Percentiles rank a stretch among this genome's conserved stretches.
Conservation (phyloP, 257 asterid species). For the Eustoma russellianum region DNA sequence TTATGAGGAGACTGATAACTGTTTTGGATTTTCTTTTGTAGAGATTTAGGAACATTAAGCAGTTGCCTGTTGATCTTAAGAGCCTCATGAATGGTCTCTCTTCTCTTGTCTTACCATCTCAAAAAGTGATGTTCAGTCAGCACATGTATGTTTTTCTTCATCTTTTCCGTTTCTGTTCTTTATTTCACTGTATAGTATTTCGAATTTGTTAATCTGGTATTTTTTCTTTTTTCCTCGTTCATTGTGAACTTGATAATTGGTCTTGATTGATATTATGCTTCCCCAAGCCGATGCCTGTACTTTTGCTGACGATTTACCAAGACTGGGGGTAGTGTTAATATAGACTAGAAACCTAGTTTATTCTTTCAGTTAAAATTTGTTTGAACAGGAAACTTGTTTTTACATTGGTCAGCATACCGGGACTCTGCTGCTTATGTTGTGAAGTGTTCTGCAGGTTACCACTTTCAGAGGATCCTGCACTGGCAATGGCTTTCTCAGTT, state of each 20-base stretch:
- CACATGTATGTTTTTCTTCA: constrained; percentile 50
- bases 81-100: constrained; percentile 69
- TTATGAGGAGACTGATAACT: constrained; percentile 4
- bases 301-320: too few species aligned
- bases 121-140: constrained; percentile 68
- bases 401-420: constrained; percentile 1
- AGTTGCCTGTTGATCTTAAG: constrained; percentile 75
- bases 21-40: constrained; percentile 27
- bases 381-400: constrained; percentile 1
- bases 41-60: constrained; percentile 50
- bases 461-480: constrained; percentile 85
- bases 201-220: neutral
- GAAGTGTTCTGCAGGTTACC: constrained; percentile 50
- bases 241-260: constrained; percentile 1
- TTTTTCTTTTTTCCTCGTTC: neutral
- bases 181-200: too few species aligned
- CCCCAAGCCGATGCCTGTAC: too few species aligned
- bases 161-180: constrained; percentile 12
- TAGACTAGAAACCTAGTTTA: too few species aligned
- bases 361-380: neutral
- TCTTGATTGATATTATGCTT: neutral
- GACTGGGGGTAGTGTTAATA: too few species aligned
- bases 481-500: constrained; percentile 96
- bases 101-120: constrained; percentile 71
- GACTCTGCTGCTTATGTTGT: constrained; percentile 3